These are phyloP conservation scores for Talaromyces funiculosus DNA, from an alignment of 2,329 filamentous ascomycete species.

Conservation along the genomic window DNA sequence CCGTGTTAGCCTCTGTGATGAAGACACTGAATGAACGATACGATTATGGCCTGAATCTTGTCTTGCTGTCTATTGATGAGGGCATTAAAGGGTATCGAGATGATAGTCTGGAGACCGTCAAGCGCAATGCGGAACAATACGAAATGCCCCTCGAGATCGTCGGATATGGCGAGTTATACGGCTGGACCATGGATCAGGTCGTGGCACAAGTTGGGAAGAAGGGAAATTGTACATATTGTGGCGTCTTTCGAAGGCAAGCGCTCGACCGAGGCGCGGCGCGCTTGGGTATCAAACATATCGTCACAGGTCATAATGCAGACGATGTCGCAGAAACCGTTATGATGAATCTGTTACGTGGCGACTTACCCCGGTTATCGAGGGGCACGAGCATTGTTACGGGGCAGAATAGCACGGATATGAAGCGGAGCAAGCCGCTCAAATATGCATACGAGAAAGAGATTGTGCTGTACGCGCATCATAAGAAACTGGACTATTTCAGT, in stretches of 20 bases:
- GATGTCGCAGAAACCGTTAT: slow-evolving; percentile 95
- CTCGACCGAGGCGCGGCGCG: slow-evolving; percentile 86
- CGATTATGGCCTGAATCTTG: slow-evolving; percentile 76
- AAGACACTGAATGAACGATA: slow-evolving; percentile 91
- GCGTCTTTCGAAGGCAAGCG: slow-evolving; percentile 90
- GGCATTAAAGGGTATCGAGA: slow-evolving; percentile 96
- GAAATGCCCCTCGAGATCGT: slow-evolving; percentile 87
- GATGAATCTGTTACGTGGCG: slow-evolving; percentile 92
- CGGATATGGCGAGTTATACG: slow-evolving; percentile 88
- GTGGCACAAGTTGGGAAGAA: slow-evolving; percentile 96
- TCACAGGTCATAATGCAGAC: slow-evolving; percentile 96
- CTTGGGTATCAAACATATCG: slow-evolving; percentile 82
- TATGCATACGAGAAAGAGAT: slow-evolving; percentile 99
- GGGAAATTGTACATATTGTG: slow-evolving; percentile 98
- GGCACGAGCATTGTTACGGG: slow-evolving; percentile 87
- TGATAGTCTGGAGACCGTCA: slow-evolving; percentile 92
- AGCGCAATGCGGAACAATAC: slow-evolving; percentile 86
- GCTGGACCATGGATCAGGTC: slow-evolving; percentile 99
- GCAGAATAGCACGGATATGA: slow-evolving; percentile 74
- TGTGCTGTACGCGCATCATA: slow-evolving; percentile 94
- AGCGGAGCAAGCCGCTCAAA: slow-evolving; percentile 92
- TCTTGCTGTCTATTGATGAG: slow-evolving; percentile 89
- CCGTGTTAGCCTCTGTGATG: slow-evolving; percentile 86
- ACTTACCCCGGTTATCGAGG: slow-evolving; percentile 77
- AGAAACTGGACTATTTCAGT: slow-evolving; percentile 94